These are phyloP conservation scores for Aspergillus costaricaensis DNA, from an alignment of 2,329 filamentous ascomycete genomes.

Conservation along the genomic window DNA sequence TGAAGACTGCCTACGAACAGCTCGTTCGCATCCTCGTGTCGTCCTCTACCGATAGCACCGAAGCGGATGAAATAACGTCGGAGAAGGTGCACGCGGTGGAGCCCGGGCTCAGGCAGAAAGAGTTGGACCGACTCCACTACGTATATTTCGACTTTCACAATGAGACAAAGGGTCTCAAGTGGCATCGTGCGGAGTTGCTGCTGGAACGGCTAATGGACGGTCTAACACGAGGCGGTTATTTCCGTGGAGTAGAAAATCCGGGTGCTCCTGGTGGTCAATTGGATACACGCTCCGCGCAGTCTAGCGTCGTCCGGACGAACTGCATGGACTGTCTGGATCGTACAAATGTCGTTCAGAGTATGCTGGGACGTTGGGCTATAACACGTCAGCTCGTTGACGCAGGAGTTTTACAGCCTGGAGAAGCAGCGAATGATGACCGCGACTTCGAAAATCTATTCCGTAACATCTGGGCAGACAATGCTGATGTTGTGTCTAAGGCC, in stretches of 20 bases:
- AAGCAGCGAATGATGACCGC: slow-evolving; percentile 76
- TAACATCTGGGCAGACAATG: slow-evolving; percentile 98
- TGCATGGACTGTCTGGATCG: slow-evolving; percentile 99
- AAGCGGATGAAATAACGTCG: slow-evolving; percentile 65
- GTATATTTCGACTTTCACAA: slow-evolving; percentile 98
- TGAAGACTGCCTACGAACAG: slow-evolving; percentile 93
- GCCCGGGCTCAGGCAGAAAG: slow-evolving; percentile 57
- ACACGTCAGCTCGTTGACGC: slow-evolving; percentile 86
- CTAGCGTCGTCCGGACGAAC: slow-evolving; percentile 91
- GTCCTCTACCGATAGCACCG: slow-evolving; percentile 64
- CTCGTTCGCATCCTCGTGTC: slow-evolving; percentile 76
- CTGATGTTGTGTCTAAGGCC: slow-evolving; percentile 86
- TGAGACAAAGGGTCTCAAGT: slow-evolving; percentile 92
- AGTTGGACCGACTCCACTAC: slow-evolving; percentile 87
- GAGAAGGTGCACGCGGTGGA: slow-evolving; percentile 85
- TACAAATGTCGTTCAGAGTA: slow-evolving; percentile 96
- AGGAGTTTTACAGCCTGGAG: slow-evolving; percentile 73
- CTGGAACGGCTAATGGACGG: slow-evolving; percentile 78
- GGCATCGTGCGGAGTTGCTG: slow-evolving; percentile 86
- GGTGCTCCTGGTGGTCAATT: slow-evolving; percentile 69
- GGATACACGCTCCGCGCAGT: slow-evolving; percentile 79
- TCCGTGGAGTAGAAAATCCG: slow-evolving; percentile 85
- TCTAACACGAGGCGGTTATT: slow-evolving; percentile 81
- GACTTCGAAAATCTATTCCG: slow-evolving; percentile 90
- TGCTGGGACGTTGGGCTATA: slow-evolving; percentile 86